Evolutionary conservation across 2,329 filamentous ascomycete genomes (phyloP), one percentile per base, ranked within the genome.

Genomic region (Remersonia thermophila): DNA sequence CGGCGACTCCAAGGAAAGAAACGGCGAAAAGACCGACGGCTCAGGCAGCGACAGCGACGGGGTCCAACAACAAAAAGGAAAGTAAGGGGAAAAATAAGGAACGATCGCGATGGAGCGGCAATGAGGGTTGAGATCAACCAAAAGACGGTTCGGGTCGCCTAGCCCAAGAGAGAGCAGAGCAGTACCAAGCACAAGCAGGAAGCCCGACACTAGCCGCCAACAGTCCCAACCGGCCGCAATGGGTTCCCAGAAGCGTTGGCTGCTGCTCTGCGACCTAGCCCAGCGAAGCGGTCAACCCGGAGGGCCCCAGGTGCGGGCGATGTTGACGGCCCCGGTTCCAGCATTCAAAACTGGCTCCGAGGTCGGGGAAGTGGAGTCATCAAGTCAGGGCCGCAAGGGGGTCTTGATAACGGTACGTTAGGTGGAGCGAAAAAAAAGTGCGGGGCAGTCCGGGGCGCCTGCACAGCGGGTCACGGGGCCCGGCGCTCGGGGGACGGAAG

Each of bases 331-430:
- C n/a, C 29, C 17, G 30, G 28, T 16, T 18, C 20, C 31, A 23
- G 25, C 27, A 33, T 25, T 26, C 27, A 32, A 31, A 45, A 41
- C 30, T 32, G 36, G 27, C 43, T 43, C 43, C 43, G 39, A 41
- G 30, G 38, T 45, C 43, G 41, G 43, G 43, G 41, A 36, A 27
- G 35, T 23, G 20, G 20, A 23, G 20, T 23, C 20, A 9, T 9
- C 9, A 9, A 23, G 20, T 9, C 20, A 23, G 20, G 20, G 20
- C 5, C 20, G 9, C 26, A 26, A 34, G 43, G 32, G 36, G 36
- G 32, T 33, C 23, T 11, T 32, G 34, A 37, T 33, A 41, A 35
- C 37, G 41, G 38, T 9, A 9, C n/a, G n/a, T n/a, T n/a, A n/a
- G n/a, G n/a, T n/a, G n/a, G n/a, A n/a, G n/a, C n/a, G n/a, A n/a